Percentiles rank a stretch among this genome's conserved stretches.
Conservation (phyloP, 305 asterid genomes). For the Fraxinus ornus region DNA sequence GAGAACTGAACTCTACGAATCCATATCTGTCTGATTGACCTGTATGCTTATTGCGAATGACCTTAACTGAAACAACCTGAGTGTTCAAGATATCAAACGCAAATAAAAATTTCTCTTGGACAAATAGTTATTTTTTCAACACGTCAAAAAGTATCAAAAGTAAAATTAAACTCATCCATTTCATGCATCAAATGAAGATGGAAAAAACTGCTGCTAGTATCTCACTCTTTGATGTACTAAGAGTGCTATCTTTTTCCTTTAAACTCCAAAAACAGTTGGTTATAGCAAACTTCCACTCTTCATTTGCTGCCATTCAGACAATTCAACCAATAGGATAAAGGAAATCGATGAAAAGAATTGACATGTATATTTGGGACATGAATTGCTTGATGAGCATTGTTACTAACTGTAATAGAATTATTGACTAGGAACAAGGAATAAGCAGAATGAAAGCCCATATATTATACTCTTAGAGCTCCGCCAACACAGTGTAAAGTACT, state of each 20-base stretch:
- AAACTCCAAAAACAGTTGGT: neutral
- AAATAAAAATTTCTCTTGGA: slow-evolving; percentile 3
- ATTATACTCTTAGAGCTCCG: neutral
- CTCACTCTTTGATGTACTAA: neutral
- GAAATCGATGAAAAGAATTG: neutral
- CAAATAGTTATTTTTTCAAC: neutral
- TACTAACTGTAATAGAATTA: neutral
- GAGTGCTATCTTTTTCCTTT: neutral
- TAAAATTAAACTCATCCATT: neutral
- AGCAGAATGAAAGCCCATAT: neutral
- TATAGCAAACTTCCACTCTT: neutral
- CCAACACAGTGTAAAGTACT: neutral
- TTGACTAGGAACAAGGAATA: neutral
- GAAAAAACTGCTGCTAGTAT: neutral
- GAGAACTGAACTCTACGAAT: slow-evolving; percentile 78
- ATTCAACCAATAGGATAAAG: neutral
- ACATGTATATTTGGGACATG: neutral
- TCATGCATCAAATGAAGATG: neutral
- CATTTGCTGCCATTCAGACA: slow-evolving; percentile 1
- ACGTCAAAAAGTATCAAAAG: neutral
- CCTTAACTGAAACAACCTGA: slow-evolving; percentile 79
- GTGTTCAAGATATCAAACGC: slow-evolving; percentile 9
- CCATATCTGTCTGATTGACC: slow-evolving; percentile 97
- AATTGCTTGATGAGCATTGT: neutral
- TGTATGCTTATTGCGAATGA: slow-evolving; percentile 95